Evolutionary conservation across 2,329 filamentous ascomycete species (phyloP), one percentile per base, ranked within the genome.

Genomic region (Penicillium capsulatum): DNA sequence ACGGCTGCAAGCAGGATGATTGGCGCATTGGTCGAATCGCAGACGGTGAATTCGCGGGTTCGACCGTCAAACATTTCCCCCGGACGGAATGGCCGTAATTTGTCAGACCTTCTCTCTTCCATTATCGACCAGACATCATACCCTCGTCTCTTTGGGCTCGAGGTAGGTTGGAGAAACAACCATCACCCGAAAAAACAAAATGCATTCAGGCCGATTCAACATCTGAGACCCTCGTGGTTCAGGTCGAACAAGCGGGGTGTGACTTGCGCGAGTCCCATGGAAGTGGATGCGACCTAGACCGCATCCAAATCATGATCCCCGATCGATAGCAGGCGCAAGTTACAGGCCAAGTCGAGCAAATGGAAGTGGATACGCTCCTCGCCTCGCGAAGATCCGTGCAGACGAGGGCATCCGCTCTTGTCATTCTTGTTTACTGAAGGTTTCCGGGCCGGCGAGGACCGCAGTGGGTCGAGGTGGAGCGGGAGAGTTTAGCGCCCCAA

Each of bases 391-490:
- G n/a, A 45, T 50, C 42, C 41, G 48, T 43, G 41, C 37, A 45
- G 38, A 40, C 34, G 36, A 34, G 31, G 15, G 15, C 27, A 30
- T 35, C 44, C 44, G 35, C 36, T 29, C 31, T 45, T 44, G 41
- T 36, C 45, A 41, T 39, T 44, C 45, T 49, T 45, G 34, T 44
- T 42, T 47, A 49, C 45, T 52, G 48, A 55, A 55, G 51, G 49
- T 55, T 54, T 34, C 51, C 49, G 52, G 52, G 15, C 47, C 51
- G 52, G 47, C 34, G 50, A 46, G 51, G 49, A 55, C 51, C 51
- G 52, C 40, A 49, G 52, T 54, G 52, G 52, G 47, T 48, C 32
- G 27, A n/a, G 38, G 38, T 36, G 28, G 41, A 44, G n/a, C n/a
- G n/a, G 8, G 14, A 10, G 3, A 27, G 10, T 30, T 45, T 49